These are phyloP conservation scores for Tephrocybe sp. DNA, from an alignment of 768 basidiomycete species.

Conservation along the genomic window DNA sequence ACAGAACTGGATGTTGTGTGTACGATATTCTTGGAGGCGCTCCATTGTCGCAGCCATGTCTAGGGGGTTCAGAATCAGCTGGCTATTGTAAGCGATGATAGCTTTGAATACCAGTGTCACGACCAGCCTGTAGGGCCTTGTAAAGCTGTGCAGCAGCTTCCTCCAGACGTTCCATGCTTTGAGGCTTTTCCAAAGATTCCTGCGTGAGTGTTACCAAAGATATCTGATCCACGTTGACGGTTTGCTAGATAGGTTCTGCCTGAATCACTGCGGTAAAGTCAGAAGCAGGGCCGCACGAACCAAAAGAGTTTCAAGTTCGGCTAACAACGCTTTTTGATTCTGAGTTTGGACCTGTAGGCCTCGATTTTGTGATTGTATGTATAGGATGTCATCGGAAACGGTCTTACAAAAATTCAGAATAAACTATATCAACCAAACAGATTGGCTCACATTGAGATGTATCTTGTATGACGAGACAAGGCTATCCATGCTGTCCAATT, in stretches of 20 bases:
- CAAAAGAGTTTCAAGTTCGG: conserved; percentile 84
- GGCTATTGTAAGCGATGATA: conserved; percentile 11
- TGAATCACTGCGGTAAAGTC: no score
- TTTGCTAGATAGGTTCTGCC: no score
- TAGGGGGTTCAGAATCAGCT: conserved; percentile 19
- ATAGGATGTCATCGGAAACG: conserved; percentile 91
- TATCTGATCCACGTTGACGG: conserved; percentile 86
- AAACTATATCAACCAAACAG: not conserved
- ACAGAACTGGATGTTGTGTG: conserved; percentile 89
- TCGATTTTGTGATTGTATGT: conserved; percentile 94
- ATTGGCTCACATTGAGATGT: conserved; percentile 77
- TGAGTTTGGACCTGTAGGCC: conserved; percentile 97
- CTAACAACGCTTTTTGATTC: conserved; percentile 83
- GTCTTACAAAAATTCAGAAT: conserved; percentile 47
- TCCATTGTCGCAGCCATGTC: conserved; percentile 99
- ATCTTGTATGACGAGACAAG: conserved; percentile 93
- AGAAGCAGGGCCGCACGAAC: no score
- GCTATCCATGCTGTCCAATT: conserved; percentile 88
- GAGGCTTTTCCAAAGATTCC: conserved; percentile 80
- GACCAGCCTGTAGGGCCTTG: conserved; percentile 87
- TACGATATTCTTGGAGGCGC: conserved; percentile 84
- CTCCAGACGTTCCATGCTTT: conserved; percentile 77
- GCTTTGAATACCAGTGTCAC: conserved; percentile 69
- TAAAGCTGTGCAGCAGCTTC: conserved; percentile 85
- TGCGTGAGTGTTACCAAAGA: conserved; percentile 77